phyloP scores from a whole-genome alignment of 495 filamentous ascomycete species.

The Penicillium turbatum region DNA sequence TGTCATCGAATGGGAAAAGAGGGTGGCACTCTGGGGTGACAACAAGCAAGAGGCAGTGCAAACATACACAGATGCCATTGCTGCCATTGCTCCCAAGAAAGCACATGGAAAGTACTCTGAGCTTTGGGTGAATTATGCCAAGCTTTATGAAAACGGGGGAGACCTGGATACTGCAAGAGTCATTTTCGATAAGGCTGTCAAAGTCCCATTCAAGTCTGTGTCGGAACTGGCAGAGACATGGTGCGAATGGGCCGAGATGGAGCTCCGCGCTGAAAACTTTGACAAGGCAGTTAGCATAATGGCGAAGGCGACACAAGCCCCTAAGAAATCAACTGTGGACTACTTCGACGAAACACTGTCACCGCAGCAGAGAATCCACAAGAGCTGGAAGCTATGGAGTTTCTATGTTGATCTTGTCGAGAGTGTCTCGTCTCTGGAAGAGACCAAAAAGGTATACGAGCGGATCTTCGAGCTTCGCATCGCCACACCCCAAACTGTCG shows the following conservation, averaged over 20 bases:
- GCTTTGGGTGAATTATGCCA: conserved; percentile 95
- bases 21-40: conserved; percentile 90
- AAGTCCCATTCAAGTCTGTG: conserved; percentile 93
- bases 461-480: conserved; percentile 97
- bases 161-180: conserved; percentile 81
- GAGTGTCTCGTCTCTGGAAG: conserved; percentile 83
- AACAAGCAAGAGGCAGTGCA: conserved; percentile 89
- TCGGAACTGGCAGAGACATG: conserved; percentile 95
- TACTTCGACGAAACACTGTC: conserved; percentile 96
- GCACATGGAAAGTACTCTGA: conserved; percentile 92
- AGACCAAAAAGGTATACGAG: conserved; percentile 92
- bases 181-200: conserved; percentile 97
- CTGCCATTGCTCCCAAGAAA: conserved; percentile 89
- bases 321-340: conserved; percentile 91
- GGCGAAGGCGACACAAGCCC: conserved; percentile 93
- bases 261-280: conserved; percentile 91
- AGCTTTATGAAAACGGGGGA: conserved; percentile 89
- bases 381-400: conserved; percentile 99
- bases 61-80: conserved; percentile 93
- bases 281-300: conserved; percentile 92
- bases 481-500: conserved; percentile 95
- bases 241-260: conserved; percentile 99
- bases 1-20: conserved; percentile 95
- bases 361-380: conserved; percentile 95
- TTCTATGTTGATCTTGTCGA: conserved; percentile 99